A percentile compares a stretch with the other conserved stretches of the same genome.
Evolutionary conservation across 2,329 filamentous ascomycete species (phyloP).

Genomic region (Fusarium multiceps): DNA sequence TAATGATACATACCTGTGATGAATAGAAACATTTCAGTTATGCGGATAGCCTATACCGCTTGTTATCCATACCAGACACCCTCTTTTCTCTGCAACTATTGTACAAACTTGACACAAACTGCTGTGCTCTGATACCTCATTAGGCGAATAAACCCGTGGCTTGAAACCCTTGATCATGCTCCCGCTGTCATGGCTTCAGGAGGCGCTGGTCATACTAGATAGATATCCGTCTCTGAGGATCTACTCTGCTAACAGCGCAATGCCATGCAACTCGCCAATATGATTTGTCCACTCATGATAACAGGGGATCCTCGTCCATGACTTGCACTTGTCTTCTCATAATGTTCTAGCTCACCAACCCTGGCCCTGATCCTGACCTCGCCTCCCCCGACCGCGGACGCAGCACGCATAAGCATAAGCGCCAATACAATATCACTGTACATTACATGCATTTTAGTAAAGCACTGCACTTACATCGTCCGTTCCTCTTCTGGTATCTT

Average conservation of each 20-base stretch:
- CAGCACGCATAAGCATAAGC: conserved; percentile 23
- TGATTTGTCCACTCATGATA: conserved; percentile 2
- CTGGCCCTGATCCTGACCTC: background rate
- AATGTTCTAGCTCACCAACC: conserved; percentile 15
- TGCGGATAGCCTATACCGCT: background rate
- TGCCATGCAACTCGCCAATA: background rate
- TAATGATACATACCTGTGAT: background rate
- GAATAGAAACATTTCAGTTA: background rate
- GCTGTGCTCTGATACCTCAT: conserved; percentile 14
- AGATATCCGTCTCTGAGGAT: background rate
- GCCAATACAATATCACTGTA: conserved; percentile 20
- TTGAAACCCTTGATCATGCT: conserved; percentile 21
- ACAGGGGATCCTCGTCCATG: conserved; percentile 37
- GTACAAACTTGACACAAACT: conserved; percentile 23
- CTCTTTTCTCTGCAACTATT: background rate
- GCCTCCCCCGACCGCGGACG: background rate
- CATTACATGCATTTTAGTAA: background rate
- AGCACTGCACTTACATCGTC: background rate
- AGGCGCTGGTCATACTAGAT: conserved; percentile 9
- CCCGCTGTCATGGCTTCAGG: conserved; percentile 20
- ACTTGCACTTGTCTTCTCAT: conserved; percentile 21
- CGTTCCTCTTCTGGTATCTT: conserved; percentile 26
- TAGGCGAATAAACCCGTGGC: conserved; percentile 13
- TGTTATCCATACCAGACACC: background rate
- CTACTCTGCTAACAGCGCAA: background rate